phyloP scores from a whole-genome alignment of 1,284 basidiomycete species.

The Ceraceosorus guamensis region DNA sequence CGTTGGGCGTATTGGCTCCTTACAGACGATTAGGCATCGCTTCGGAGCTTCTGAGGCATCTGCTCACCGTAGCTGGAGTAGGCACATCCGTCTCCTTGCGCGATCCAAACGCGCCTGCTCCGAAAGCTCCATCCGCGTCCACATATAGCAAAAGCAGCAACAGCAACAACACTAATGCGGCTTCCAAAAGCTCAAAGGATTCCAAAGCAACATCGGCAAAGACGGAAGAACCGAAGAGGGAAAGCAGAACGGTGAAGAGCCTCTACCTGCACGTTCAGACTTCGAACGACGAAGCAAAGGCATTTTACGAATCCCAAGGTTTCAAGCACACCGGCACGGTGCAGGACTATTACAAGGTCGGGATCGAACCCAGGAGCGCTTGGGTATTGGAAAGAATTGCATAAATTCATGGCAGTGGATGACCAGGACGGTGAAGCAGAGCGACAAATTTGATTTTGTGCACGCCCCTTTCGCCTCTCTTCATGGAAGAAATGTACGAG shows the following conservation, averaged over 20 bases:
- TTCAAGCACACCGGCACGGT: conserved; percentile 42
- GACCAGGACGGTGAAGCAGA: too few relatives aligned
- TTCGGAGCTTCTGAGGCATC: conserved; percentile 41
- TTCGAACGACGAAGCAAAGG: conserved; percentile 44
- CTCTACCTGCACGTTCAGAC: conserved; percentile 50
- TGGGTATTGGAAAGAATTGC: conserved; percentile 48
- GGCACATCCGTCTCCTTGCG: conserved; percentile 26
- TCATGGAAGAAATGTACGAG: too few relatives aligned
- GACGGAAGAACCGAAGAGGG: conserved; percentile 8
- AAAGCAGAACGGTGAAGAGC: conserved; percentile 20
- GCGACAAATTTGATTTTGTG: too few relatives aligned
- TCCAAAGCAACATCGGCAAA: conserved; percentile 5
- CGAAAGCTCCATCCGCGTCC: too few relatives aligned
- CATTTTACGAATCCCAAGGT: conserved; percentile 49
- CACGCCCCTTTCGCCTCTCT: too few relatives aligned
- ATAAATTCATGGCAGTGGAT: too few relatives aligned
- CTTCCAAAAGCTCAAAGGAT: conserved; percentile 34
- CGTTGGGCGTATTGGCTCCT: conserved; percentile 49
- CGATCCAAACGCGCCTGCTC: conserved; percentile 16
- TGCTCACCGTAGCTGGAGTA: conserved; percentile 39
- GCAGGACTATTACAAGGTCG: conserved; percentile 38
- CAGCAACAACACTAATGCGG: conserved; percentile 1
- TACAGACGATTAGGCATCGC: conserved; percentile 51
- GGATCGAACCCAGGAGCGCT: conserved; percentile 46
- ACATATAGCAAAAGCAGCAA: conserved; percentile 8